A percentile compares a stretch with the other conserved stretches of the same genome.
phyloP scores from a whole-genome alignment of 2,329 filamentous ascomycete genomes.

The Penicillium digitatum region DNA sequence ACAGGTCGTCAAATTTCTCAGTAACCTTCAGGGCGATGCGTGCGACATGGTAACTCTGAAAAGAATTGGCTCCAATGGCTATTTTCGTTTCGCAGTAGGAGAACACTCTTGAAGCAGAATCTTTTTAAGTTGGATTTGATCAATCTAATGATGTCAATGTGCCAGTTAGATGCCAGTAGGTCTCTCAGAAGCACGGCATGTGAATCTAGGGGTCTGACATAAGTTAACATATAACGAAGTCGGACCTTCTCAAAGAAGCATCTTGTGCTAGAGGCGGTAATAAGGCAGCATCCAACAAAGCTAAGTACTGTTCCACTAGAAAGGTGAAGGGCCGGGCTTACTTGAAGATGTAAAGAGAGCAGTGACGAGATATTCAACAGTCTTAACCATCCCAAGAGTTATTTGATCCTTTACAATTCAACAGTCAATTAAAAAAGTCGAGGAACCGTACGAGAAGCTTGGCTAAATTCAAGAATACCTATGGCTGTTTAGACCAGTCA shows the following conservation, averaged over 20 bases:
- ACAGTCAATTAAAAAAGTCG: not conserved
- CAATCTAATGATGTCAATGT: not conserved
- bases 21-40: not conserved
- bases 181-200: not conserved
- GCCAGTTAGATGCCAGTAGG: not conserved
- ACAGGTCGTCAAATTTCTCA: no score
- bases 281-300: not conserved
- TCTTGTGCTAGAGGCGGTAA: not conserved
- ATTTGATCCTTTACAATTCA: not conserved
- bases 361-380: not conserved
- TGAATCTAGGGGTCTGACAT: not conserved
- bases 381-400: not conserved
- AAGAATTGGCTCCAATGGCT: not conserved
- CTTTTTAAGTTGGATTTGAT: not conserved
- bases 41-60: not conserved
- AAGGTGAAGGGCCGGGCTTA: not conserved
- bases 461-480: not conserved
- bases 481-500: not conserved
- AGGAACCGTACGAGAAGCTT: not conserved
- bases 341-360: not conserved
- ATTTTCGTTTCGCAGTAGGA: not conserved
- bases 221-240: not conserved
- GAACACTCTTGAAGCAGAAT: not conserved
- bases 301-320: not conserved
- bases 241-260: not conserved